phyloP scores from a whole-genome alignment of 2,329 filamentous ascomycete genomes.

The Cladophialophora yegresii region DNA sequence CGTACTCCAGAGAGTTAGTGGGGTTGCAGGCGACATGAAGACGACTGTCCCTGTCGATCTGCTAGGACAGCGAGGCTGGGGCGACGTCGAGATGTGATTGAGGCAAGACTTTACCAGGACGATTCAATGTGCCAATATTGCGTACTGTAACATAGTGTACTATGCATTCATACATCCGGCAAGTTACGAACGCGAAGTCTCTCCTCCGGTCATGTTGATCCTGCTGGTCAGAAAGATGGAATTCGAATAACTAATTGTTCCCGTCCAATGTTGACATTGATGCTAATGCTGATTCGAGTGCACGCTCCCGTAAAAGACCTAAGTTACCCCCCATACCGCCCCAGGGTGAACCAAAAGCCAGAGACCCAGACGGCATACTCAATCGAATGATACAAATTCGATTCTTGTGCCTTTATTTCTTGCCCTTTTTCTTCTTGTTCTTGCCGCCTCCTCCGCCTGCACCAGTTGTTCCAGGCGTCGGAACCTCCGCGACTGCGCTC shows the following conservation, averaged over 20 bases:
- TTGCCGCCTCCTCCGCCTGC: constrained; percentile 39
- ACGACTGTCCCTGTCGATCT: constrained; percentile 25
- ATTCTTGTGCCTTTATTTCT: constrained; percentile 44
- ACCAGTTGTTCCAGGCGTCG: neutral
- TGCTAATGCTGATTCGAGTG: neutral
- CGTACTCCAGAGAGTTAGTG: constrained; percentile 41
- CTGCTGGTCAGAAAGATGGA: neutral
- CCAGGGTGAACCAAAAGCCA: neutral
- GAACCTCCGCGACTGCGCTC: constrained; percentile 40
- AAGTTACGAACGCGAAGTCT: neutral
- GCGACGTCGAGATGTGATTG: constrained; percentile 16
- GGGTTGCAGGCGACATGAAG: constrained; percentile 45
- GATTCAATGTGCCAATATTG: neutral
- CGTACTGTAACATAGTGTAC: neutral
- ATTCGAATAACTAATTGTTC: neutral
- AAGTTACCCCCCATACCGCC: neutral
- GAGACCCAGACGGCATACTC: neutral
- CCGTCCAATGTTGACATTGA: neutral
- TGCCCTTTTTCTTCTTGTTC: constrained; percentile 52
- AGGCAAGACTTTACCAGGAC: neutral
- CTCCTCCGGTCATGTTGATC: neutral
- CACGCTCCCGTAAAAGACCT: neutral
- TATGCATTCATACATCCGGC: neutral
- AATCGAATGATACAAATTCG: constrained; percentile 4
- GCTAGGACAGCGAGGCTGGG: constrained; percentile 25